These are phyloP conservation scores for Hibiscus tridactylites DNA, from an alignment of 345 rosid species.

Conservation along the genomic window DNA sequence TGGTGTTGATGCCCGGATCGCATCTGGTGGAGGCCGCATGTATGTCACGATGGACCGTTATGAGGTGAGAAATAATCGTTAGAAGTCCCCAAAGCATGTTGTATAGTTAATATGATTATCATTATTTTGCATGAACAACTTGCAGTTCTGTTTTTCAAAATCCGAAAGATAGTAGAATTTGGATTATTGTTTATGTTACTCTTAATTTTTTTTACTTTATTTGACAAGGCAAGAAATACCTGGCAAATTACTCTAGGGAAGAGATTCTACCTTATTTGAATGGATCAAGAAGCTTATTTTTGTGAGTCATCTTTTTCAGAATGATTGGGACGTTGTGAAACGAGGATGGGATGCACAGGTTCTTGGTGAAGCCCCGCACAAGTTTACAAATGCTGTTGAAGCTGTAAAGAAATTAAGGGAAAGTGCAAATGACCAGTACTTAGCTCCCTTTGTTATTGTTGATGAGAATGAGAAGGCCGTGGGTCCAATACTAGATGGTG, in stretches of 20 bases:
- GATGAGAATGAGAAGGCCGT: constrained; percentile 70
- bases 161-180: neutral
- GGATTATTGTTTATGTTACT: constrained; percentile 1
- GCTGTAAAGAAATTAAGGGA: constrained; percentile 80
- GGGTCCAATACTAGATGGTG: constrained; percentile 89
- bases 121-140: neutral
- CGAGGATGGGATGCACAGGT: constrained; percentile 99
- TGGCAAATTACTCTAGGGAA: neutral
- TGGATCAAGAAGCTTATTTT: neutral
- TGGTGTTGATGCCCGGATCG: constrained; percentile 83
- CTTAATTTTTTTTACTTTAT: neutral
- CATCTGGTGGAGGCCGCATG: constrained; percentile 99
- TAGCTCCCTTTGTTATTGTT: constrained; percentile 88
- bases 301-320: constrained; percentile 30
- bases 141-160: neutral
- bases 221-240: neutral
- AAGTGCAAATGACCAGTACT: constrained; percentile 77
- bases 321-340: constrained; percentile 90
- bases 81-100: neutral
- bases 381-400: constrained; percentile 71
- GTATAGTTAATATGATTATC: neutral
- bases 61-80: constrained; percentile 41
- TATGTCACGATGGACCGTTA: constrained; percentile 93
- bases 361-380: constrained; percentile 94
- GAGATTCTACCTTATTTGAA: neutral